Base-by-base conservation (phyloP, 768 basidiomycete genomes). In the Suillus subalutaceus region DNA sequence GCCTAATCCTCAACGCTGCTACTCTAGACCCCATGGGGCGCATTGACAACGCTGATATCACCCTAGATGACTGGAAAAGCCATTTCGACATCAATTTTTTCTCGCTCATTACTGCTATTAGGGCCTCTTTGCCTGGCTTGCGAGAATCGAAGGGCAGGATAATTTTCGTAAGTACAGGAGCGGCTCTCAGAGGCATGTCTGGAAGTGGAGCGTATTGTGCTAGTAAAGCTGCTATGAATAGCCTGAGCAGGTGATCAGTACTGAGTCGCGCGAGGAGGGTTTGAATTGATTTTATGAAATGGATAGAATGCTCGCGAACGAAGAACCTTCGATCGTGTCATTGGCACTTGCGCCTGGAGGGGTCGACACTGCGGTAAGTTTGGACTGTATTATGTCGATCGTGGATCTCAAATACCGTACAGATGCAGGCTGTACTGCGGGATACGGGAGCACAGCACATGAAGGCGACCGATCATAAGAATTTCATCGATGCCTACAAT, bases 61-160 rank as follows among this genome's bases (percentile, higher is more conserved):
- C 83, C 18, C 68, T 90, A 48, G 82, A 86, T 63, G 78, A 79
- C 26, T 94, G 92, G 93, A 90, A 86, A 72, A 71, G 74, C 30
- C 84, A 88, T 72, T 94, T 97, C 73, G 90, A 96, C 70, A 82
- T 93, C 78, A 97, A 96, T 77, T 90, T 97, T 78, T 93, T 94
- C 80, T 93, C 94, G 2, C 82, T 93, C 23, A 79, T 97, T 55
- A 84, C 87, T 40, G 85, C 92, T 30, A 71, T 96, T 40, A 85
- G 89, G 69, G 82, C 84, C 15, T 79, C 88, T 15, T 79, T 95
- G 4, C 93, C 94, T 6, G 80, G 86, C 66, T 80, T 98, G 66
- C 88, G 90, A 46, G 79, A 83, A 70, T 88, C 87, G 63, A 85
- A 86, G 26, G 93, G 92, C 1, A 83, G 84, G 63, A 82, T 97